Base-by-base conservation (phyloP, 352 stramenopile species). In the Globisporangium yorkense region DNA sequence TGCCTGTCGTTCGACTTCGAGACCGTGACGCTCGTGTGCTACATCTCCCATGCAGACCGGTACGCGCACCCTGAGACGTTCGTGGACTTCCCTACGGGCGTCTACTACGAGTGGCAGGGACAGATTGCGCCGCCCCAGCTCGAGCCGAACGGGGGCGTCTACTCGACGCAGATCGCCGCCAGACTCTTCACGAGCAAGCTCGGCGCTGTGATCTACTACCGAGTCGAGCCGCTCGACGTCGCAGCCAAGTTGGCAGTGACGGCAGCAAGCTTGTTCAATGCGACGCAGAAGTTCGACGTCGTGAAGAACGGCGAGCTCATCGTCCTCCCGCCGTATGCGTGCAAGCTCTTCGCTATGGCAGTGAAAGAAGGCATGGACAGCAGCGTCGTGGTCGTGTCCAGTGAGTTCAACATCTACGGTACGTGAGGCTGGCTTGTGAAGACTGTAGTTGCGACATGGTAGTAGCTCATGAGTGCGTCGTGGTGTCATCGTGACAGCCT, bases 71-170 rank as follows among this genome's bases (percentile, higher is more conserved):
- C 80, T 0, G 69, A 84, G 21, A 77, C 79, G 35, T 91, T 89
- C 56, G 57, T 93, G 21, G 62, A 71, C 37, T 90, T 89, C 35
- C 65, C 79, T 6, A 84, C 75, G 0, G 81, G 80, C 16, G 62
- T 83, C 29, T 90, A 93, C 61, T 91, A 89, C 51, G 83, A 93
- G 56, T 91, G 83, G 83, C 75, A 90, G 57, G 79, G 77, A 7
- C 49, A 66, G 16, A 74, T 84, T 9, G 63, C 61, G 6, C 40
- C 61, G 2, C 80, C 83, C 0, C 62, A 83, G 49, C 52, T 93
- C 2, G 77, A 86, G 37, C 83, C 83, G 3, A 75, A 75, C 41
- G 80, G 83, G 3, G 81, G 79, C 3, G 27, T 65, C 52, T 87
- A 77, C 41, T 71, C 63, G 29, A 91, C 83, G 3, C 77, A 88